phyloP scores from a whole-genome alignment of 2,329 filamentous ascomycete genomes.

The Neodidymelliopsis sp. region DNA sequence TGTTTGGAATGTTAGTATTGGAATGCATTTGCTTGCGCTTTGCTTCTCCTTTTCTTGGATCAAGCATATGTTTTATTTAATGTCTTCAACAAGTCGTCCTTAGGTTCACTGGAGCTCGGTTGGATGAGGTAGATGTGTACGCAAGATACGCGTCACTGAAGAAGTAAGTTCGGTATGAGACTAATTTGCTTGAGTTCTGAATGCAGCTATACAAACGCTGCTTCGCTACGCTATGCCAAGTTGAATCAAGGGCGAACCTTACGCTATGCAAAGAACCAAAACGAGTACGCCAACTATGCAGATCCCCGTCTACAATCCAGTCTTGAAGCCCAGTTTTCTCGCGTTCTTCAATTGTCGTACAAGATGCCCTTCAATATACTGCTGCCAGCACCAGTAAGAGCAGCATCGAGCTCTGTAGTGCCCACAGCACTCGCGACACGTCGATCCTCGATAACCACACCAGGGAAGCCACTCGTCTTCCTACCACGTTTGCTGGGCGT shows the following conservation, averaged over 20 bases:
- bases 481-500: conserved; percentile 76
- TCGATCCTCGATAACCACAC: conserved; percentile 72
- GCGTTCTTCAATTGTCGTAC: background rate
- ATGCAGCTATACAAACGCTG: conserved; percentile 1
- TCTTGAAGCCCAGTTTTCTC: background rate
- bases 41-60: too few relatives aligned
- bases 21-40: too few relatives aligned
- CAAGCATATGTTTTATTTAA: too few relatives aligned
- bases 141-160: too few relatives aligned
- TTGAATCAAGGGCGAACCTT: too few relatives aligned
- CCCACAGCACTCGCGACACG: conserved; percentile 79
- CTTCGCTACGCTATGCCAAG: conserved; percentile 14
- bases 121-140: too few relatives aligned
- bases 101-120: too few relatives aligned
- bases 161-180: too few relatives aligned
- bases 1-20: too few relatives aligned
- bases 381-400: conserved; percentile 65
- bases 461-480: conserved; percentile 50
- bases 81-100: too few relatives aligned
- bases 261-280: conserved; percentile 11
- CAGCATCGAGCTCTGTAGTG: conserved; percentile 78
- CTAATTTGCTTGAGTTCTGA: background rate
- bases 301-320: background rate
- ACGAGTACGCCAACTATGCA: conserved; percentile 10
- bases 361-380: conserved; percentile 46